Evolutionary conservation across 345 rosid species (phyloP).

Genomic region (Lepidium africanum): DNA sequence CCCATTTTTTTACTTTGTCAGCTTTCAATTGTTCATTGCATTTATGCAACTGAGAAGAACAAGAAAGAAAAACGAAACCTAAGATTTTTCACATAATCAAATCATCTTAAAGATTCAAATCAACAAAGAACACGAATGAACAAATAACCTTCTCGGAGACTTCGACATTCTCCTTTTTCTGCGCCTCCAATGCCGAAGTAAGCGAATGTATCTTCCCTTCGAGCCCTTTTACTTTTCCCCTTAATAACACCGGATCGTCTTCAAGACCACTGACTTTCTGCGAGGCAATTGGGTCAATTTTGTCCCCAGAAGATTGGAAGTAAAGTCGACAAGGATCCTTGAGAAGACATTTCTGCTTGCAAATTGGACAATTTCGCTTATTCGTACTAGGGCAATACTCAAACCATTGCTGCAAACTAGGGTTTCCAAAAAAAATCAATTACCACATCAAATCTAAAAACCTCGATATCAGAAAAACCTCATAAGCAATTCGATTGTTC

Average conservation of each 20-base stretch:
- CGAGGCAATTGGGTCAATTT: conserved; percentile 26
- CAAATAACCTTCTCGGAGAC: conserved; percentile 49
- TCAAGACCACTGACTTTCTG: conserved; percentile 28
- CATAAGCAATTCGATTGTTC: background rate
- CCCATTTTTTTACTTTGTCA: conserved; percentile 46
- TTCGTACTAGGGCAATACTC: conserved; percentile 63
- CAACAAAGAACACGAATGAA: background rate
- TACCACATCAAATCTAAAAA: background rate
- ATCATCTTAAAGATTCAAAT: background rate
- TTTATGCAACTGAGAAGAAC: conserved; percentile 40
- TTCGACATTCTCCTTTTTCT: conserved; percentile 42
- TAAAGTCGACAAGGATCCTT: conserved; percentile 57
- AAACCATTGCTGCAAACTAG: conserved; percentile 95
- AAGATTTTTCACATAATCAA: background rate
- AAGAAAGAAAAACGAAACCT: background rate
- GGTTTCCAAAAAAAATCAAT: conserved; percentile 13
- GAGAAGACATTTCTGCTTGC: conserved; percentile 60
- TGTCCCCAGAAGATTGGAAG: conserved; percentile 75
- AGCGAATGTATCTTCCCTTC: conserved; percentile 50
- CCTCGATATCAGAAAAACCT: background rate
- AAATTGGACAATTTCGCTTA: conserved; percentile 80
- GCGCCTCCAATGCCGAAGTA: conserved; percentile 35
- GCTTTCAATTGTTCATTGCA: conserved; percentile 42
- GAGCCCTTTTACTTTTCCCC: conserved; percentile 54
- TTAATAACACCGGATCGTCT: conserved; percentile 49